phyloP scores from a whole-genome alignment of 2,329 filamentous ascomycete genomes.

The Xylariaceae sp. region DNA sequence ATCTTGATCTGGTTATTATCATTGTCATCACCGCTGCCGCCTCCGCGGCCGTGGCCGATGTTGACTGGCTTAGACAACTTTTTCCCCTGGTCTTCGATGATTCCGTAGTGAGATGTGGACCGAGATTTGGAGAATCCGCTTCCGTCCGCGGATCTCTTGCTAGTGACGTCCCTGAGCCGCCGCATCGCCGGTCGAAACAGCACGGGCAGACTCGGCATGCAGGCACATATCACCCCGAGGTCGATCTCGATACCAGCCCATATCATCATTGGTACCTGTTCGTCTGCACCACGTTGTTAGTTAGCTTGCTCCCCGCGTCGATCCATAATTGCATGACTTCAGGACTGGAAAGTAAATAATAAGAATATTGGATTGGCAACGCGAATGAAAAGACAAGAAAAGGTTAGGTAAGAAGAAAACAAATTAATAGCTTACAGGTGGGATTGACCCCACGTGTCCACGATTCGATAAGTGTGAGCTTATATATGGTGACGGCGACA shows the following conservation, averaged over 20 bases:
- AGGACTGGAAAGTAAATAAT: no score
- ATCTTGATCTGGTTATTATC: neutral
- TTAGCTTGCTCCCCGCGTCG: no score
- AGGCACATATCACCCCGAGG: conserved; percentile 5
- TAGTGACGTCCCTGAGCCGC: neutral
- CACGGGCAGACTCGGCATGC: conserved; percentile 3
- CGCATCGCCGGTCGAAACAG: neutral
- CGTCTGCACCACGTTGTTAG: neutral
- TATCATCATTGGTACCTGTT: neutral
- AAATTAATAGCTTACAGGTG: conserved; percentile 1
- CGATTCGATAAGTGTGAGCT: neutral
- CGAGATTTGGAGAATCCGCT: neutral
- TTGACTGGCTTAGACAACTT: no score
- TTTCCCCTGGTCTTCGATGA: no score
- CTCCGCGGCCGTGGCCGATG: no score
- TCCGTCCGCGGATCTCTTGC: neutral
- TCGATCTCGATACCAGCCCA: conserved; percentile 5
- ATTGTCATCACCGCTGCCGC: no score
- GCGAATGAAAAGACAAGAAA: no score
- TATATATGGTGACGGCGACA: conserved; percentile 2
- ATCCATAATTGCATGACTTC: no score
- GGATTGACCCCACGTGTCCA: conserved; percentile 1
- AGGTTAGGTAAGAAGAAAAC: no score
- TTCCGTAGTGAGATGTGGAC: neutral
- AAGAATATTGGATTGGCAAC: no score